These are phyloP conservation scores for Bombardia bombarda DNA, from an alignment of 495 filamentous ascomycete species.

Conservation along the genomic window DNA sequence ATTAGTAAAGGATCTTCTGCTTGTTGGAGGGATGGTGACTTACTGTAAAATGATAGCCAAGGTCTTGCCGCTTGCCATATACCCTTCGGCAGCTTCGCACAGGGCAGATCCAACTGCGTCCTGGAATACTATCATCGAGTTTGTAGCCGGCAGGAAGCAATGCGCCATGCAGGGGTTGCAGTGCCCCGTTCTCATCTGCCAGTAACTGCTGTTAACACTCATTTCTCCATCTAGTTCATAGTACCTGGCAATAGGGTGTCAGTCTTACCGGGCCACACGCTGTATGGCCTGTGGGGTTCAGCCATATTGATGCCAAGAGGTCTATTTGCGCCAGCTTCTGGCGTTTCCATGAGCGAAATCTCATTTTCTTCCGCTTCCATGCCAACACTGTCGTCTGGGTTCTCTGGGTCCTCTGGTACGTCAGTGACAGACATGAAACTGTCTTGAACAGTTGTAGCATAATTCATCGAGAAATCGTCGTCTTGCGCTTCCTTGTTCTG, in stretches of 20 bases:
- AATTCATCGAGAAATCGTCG: no score
- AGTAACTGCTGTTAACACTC: no score
- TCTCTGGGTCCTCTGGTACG: no score
- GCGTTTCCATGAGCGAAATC: no score
- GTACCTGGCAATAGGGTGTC: not conserved
- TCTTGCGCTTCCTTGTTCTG: no score
- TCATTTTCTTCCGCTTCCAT: no score
- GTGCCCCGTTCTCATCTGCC: conserved; percentile 5
- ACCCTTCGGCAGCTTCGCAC: conserved; percentile 13
- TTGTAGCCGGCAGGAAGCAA: conserved; percentile 20
- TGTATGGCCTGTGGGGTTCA: conserved; percentile 20
- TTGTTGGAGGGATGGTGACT: no score
- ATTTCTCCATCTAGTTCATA: not conserved
- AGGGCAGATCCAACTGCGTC: conserved; percentile 18
- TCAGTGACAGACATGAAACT: no score
- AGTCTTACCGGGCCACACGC: conserved; percentile 20
- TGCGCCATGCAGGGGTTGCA: conserved; percentile 3
- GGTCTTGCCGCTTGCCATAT: conserved; percentile 3
- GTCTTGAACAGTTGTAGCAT: no score
- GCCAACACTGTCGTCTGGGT: no score
- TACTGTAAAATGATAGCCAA: conserved; percentile 21
- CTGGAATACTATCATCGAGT: conserved; percentile 4
- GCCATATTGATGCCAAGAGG: conserved; percentile 16
- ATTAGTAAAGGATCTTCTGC: not conserved
- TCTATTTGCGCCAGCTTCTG: no score